phyloP scores from a whole-genome alignment of 441 rosid species.

The Geranium incanum region DNA sequence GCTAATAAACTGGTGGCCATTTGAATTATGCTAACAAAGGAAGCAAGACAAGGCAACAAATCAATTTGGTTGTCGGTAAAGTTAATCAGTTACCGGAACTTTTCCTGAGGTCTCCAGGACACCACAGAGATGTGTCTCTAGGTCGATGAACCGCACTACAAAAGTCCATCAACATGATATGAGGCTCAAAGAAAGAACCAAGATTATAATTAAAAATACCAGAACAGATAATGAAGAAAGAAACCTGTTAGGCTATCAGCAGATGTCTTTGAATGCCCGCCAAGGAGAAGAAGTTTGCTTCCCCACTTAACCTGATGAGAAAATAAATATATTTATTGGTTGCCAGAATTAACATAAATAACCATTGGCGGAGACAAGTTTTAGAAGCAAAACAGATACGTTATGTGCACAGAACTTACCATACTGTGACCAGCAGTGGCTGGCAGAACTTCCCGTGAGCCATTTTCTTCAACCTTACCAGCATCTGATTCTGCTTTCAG shows the following conservation, averaged over 20 bases:
- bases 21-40: background rate
- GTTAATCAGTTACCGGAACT: slow-evolving; percentile 51
- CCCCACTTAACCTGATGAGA: slow-evolving; percentile 70
- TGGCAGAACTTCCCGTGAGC: slow-evolving; percentile 49
- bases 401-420: slow-evolving; percentile 35
- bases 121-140: slow-evolving; percentile 53
- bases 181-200: slow-evolving; percentile 14
- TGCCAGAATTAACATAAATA: slow-evolving; percentile 9
- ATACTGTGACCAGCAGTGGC: slow-evolving; percentile 70
- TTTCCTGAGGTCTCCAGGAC: slow-evolving; percentile 61
- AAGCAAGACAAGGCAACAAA: background rate
- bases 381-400: background rate
- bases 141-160: slow-evolving; percentile 73
- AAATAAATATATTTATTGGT: slow-evolving; percentile 2
- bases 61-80: slow-evolving; percentile 12
- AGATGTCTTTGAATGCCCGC: slow-evolving; percentile 72
- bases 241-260: slow-evolving; percentile 57
- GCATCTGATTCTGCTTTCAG: slow-evolving; percentile 32
- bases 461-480: slow-evolving; percentile 34
- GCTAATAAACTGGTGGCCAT: slow-evolving; percentile 6
- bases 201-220: slow-evolving; percentile 8
- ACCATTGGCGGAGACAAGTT: background rate
- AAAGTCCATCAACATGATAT: slow-evolving; percentile 17
- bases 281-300: slow-evolving; percentile 64
- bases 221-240: slow-evolving; percentile 21